A percentile compares a stretch with the other conserved stretches of the same genome.
Evolutionary conservation across 495 filamentous ascomycete genomes (phyloP).

Genomic region (Hypoxylon subgilvum): DNA sequence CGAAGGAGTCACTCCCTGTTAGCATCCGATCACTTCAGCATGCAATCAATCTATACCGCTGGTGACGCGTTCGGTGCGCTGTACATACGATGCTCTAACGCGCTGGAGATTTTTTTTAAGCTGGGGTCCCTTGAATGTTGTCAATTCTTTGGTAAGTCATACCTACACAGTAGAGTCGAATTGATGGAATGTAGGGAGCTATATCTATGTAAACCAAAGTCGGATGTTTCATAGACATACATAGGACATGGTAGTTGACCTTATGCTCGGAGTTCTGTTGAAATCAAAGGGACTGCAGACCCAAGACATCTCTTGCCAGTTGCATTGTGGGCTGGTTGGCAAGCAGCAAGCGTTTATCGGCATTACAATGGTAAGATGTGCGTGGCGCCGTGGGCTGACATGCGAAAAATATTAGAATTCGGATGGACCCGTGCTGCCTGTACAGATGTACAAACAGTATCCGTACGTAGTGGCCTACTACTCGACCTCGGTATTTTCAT

Average conservation of each 20-base stretch:
- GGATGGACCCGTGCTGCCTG: slow-evolving; percentile 28
- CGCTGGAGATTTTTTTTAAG: background rate
- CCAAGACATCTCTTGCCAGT: background rate
- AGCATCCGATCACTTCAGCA: slow-evolving; percentile 15
- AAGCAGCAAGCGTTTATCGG: slow-evolving; percentile 19
- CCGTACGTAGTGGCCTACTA: too few species aligned
- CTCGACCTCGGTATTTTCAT: too few species aligned
- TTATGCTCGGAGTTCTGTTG: background rate
- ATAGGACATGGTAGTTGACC: too few species aligned
- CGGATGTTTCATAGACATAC: too few species aligned
- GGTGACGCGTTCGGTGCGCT: background rate
- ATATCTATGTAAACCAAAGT: too few species aligned
- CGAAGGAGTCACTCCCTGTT: slow-evolving; percentile 15
- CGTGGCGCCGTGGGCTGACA: slow-evolving; percentile 23
- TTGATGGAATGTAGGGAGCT: too few species aligned
- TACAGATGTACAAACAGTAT: too few species aligned
- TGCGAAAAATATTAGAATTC: slow-evolving; percentile 21
- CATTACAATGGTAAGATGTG: slow-evolving; percentile 26
- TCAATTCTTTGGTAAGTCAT: too few species aligned
- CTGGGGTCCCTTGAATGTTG: background rate
- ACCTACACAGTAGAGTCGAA: too few species aligned
- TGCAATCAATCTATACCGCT: slow-evolving; percentile 25
- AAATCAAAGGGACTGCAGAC: background rate
- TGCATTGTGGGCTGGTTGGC: background rate
- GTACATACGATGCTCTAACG: background rate